Conservation (phyloP, 176 grass and related monocot genomes). For the Olyra latifolia region DNA sequence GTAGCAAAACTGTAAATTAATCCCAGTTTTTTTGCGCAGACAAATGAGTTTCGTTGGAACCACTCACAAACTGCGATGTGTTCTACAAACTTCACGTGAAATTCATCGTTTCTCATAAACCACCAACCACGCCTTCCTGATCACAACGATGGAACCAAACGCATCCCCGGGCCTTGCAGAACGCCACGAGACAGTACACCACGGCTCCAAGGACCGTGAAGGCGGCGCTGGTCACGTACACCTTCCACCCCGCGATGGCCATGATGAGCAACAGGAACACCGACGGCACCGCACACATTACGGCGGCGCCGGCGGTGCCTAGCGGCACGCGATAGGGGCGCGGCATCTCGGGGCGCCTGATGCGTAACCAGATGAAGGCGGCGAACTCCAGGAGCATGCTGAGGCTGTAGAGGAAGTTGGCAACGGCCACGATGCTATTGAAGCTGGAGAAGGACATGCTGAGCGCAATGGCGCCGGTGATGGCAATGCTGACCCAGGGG, state of each 20-base stretch:
- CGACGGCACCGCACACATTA: constrained; percentile 45
- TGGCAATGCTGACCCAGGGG: constrained; percentile 36
- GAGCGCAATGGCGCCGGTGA: constrained; percentile 36
- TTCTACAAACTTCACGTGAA: background rate
- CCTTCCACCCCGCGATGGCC: constrained; percentile 40
- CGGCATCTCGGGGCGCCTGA: constrained; percentile 34
- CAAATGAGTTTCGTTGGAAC: background rate
- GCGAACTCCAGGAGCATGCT: constrained; percentile 45
- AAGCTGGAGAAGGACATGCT: constrained; percentile 48
- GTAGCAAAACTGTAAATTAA: too few species aligned
- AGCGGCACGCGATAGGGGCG: constrained; percentile 49
- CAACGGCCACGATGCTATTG: constrained; percentile 41
- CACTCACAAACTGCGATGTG: background rate
- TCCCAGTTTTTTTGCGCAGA: background rate
- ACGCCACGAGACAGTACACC: constrained; percentile 25
- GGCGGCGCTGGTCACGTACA: constrained; percentile 22
- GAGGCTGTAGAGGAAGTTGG: constrained; percentile 54
- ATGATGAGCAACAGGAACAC: constrained; percentile 39
- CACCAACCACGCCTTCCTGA: too few species aligned
- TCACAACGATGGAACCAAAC: background rate
- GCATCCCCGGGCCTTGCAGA: background rate
- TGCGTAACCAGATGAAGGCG: constrained; percentile 44
- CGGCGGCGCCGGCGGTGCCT: constrained; percentile 10
- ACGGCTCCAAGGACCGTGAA: constrained; percentile 20
- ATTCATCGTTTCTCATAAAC: background rate